Evolutionary conservation across 2,329 filamentous ascomycete species (phyloP), one percentile per base, ranked within the genome.

Genomic region (Stachybotrys echinatus): DNA sequence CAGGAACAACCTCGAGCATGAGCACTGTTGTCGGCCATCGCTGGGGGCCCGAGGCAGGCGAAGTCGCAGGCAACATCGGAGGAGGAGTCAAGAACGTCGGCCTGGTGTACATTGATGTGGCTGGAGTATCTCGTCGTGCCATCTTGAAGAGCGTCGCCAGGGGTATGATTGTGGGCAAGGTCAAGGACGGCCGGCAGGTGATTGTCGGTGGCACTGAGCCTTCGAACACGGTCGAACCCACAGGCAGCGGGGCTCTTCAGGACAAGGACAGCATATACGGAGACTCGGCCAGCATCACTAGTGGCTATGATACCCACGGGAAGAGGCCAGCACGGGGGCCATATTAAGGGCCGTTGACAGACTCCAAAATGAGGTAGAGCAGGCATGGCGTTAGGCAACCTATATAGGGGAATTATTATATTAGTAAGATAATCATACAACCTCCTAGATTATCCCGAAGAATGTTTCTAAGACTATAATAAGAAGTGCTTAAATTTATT

Each of bases 21-120:
- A 90, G 84, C 34, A 89, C 86, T 1, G 85, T 96, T 47, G 89
- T 97, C 3, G 81, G 85, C n/a, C 94, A 97, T 69, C 85, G 84
- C 54, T 99, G 92, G 74, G 94, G 94, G 5, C 64, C 80, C 2
- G 90, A 99, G 68, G 94, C 94, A 0, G 89, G 91, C 17, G 78
- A 85, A 34, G 76, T 97, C 17, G 86, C 90, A 2, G 77, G 78
- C 40, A 78, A 88, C 48, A 69, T 99, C 19, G 88, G 90, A 1
- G 86, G 89, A 5, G 92, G 92, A 21, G 85, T 96, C 61, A 96
- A 94, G 77, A 99, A 97, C 57, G 94, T 97, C 7, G 94, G 92
- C 6, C 77, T 99, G 23, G 94, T 99, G 27, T 99, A 99, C 65
- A 96, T 99, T 53, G 94, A 99, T 60, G 92, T 95, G 2, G 87